Percentiles rank a stretch among this genome's conserved stretches.
phyloP scores from a whole-genome alignment of 768 basidiomycete species.

The Lanmaoa rubissima region DNA sequence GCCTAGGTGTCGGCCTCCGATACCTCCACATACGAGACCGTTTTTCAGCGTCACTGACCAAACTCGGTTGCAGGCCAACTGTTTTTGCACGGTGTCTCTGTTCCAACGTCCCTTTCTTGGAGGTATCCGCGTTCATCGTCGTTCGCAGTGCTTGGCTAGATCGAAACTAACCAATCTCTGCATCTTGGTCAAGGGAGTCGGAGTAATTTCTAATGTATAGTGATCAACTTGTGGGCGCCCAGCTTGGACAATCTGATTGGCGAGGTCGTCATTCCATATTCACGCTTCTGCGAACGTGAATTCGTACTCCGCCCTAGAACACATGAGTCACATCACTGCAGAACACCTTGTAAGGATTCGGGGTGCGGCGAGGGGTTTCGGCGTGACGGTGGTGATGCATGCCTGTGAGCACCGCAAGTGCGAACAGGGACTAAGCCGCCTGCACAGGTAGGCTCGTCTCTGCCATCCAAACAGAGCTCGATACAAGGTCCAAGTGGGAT shows the following conservation, averaged over 20 bases:
- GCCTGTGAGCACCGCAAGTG: too few relatives aligned
- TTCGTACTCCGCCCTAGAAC: background rate
- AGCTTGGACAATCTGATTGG: conserved; percentile 36
- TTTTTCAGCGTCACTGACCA: conserved; percentile 74
- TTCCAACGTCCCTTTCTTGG: background rate
- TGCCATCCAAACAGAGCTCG: conserved; percentile 75
- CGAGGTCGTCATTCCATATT: conserved; percentile 21
- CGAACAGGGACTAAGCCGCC: too few relatives aligned
- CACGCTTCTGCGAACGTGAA: too few relatives aligned
- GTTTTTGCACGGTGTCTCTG: conserved; percentile 66
- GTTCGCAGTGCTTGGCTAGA: conserved; percentile 30
- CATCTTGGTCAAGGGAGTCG: conserved; percentile 48
- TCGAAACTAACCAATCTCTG: conserved; percentile 63
- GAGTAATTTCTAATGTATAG: too few relatives aligned
- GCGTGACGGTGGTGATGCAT: background rate
- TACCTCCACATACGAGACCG: conserved; percentile 91
- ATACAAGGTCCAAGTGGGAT: conserved; percentile 13
- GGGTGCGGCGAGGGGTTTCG: too few relatives aligned
- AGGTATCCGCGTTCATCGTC: background rate
- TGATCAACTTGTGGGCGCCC: too few relatives aligned
- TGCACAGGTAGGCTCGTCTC: conserved; percentile 44
- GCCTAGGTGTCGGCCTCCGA: conserved; percentile 49
- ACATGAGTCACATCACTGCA: too few relatives aligned
- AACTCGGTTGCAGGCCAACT: conserved; percentile 71
- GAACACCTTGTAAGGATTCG: too few relatives aligned